A percentile compares a stretch with the other conserved stretches of the same genome.
Evolutionary conservation across 345 rosid genomes (phyloP).

Genomic region (Moringa oleifera): DNA sequence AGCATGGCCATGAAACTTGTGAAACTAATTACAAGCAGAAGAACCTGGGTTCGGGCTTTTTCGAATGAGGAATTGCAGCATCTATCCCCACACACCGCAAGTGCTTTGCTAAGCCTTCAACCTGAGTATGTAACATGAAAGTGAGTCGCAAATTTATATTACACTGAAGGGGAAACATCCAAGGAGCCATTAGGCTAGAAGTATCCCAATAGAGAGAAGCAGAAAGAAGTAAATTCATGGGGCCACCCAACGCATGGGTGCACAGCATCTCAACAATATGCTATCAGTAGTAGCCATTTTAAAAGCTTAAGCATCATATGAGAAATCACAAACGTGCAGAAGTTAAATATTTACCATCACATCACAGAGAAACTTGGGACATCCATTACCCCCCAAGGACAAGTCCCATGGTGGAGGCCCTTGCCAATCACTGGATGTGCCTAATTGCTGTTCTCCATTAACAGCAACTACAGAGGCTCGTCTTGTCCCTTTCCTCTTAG

Average conservation of each 20-base stretch:
- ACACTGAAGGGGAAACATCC: background rate
- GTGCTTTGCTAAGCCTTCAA: slow-evolving; percentile 97
- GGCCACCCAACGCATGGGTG: background rate
- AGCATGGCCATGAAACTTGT: background rate
- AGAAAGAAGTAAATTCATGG: background rate
- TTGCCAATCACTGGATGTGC: slow-evolving; percentile 50
- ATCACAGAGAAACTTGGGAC: slow-evolving; percentile 87
- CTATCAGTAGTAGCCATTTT: background rate
- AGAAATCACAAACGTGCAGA: background rate
- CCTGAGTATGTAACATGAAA: slow-evolving; percentile 30
- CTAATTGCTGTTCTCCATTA: slow-evolving; percentile 31
- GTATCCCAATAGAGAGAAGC: background rate
- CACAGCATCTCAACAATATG: slow-evolving; percentile 1
- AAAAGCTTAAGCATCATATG: background rate
- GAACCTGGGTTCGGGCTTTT: slow-evolving; percentile 77
- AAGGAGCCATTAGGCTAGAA: slow-evolving; percentile 1
- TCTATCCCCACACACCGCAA: slow-evolving; percentile 88
- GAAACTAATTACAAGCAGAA: background rate
- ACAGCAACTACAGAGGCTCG: slow-evolving; percentile 20
- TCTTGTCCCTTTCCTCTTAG: slow-evolving; percentile 60
- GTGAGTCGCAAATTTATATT: background rate
- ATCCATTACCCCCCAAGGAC: slow-evolving; percentile 77
- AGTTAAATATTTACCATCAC: slow-evolving; percentile 60
- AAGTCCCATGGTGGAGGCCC: slow-evolving; percentile 88
- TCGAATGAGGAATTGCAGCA: slow-evolving; percentile 70